Evolutionary conservation across 2,329 filamentous ascomycete species (phyloP), one percentile per base, ranked within the genome.

Genomic region (Chrysoporthe deuterocubensis): DNA sequence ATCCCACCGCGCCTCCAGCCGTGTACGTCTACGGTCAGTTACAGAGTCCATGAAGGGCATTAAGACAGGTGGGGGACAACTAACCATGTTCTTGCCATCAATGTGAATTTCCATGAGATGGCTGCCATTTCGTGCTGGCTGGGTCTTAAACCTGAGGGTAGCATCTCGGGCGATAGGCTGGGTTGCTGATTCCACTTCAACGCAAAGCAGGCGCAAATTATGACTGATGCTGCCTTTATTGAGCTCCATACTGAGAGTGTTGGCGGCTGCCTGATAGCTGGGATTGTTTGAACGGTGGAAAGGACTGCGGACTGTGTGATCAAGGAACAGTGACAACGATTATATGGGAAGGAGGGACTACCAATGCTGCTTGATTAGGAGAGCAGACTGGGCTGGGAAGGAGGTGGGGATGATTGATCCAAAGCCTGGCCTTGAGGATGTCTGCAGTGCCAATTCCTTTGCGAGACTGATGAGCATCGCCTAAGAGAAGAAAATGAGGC

Each of bases 41-140:
- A 32, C 6, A 37, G 11, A 32, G 8, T 9, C n/a, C 6, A 44
- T 9, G 14, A 14, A 6, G n/a, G n/a, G 4, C 7, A 37, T 40
- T 21, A 46, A 44, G 9, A 62, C 18, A 13, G 37, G 37, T 7
- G 8, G 13, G 34, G 44, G 37, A 1, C 13, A 1, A 67, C 68
- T 59, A 1, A 69, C 68, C 62, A 67, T n/a, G 18, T 34, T 67
- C 0, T 26, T 46, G 26, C 68, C 68, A 16, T 69, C 68, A 16
- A 67, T 61, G 56, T 69, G 65, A 8, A 69, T 40, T 16, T 69
- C 61, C 65, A 69, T 65, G 4, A 67, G 4, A 11, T 54, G 62
- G 16, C 60, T 62, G 13, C 60, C 16, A 50, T 6, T n/a, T 21
- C 21, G 59, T 3, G 43, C 5, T 9, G 59, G n/a, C 7, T 67